A percentile compares a stretch with the other conserved stretches of the same genome.
Evolutionary conservation across 352 stramenopile species (phyloP).

Genomic region (Globisporangium uncinulatum): DNA sequence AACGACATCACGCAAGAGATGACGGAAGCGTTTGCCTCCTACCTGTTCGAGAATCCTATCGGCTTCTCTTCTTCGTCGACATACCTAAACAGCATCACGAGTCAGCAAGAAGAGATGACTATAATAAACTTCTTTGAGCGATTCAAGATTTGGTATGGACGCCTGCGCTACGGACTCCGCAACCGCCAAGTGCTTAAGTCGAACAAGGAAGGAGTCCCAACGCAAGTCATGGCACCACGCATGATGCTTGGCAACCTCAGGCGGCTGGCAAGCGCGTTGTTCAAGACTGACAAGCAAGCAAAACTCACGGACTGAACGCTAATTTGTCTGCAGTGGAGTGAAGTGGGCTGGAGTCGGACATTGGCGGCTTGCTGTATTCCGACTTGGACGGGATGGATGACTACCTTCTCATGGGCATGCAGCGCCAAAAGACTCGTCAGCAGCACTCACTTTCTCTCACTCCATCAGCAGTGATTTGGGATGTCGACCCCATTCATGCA

Average conservation of each 20-base stretch:
- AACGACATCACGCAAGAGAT: no score
- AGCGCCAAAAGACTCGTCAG: neutral
- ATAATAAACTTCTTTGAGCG: neutral
- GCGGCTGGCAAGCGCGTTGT: no score
- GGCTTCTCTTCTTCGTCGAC: neutral
- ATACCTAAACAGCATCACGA: slow-evolving; percentile 2
- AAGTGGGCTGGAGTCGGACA: neutral
- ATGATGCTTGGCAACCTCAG: no score
- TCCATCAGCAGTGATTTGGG: neutral
- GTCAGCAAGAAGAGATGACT: neutral
- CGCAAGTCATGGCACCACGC: no score
- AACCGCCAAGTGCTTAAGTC: neutral
- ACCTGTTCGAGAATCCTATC: no score
- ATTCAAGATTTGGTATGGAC: no score
- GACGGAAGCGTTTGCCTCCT: no score
- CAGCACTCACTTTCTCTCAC: neutral
- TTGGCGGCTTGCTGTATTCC: neutral
- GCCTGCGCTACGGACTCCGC: no score
- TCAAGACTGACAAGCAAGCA: no score
- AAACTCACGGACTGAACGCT: neutral
- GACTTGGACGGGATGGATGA: neutral
- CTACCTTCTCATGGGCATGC: neutral
- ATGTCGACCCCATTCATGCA: neutral
- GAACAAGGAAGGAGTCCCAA: no score
- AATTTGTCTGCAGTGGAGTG: neutral